phyloP scores from a whole-genome alignment of 164 flowering plant species.

The Vitis vinifera region ASM3070453v1 NC_081822.1:23210501-23211000 shows the following conservation, averaged over 20 bases:
- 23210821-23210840: slow-evolving; percentile 83
- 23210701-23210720: not conserved
- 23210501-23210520: slow-evolving; percentile 86
- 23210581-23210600: not conserved
- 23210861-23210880: slow-evolving; percentile 83
- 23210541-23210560: slow-evolving; percentile 88
- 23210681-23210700: too few species aligned
- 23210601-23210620: not conserved
- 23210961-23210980: not conserved
- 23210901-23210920: not conserved
- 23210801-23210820: slow-evolving; percentile 88
- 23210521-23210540: slow-evolving; percentile 99
- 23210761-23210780: slow-evolving; percentile 95
- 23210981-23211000: too few species aligned
- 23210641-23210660: too few species aligned
- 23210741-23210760: slow-evolving; percentile 52
- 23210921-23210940: slow-evolving; percentile 1
- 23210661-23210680: too few species aligned
- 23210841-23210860: slow-evolving; percentile 78
- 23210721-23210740: not conserved
- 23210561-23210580: slow-evolving; percentile 15
- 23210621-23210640: not conserved
- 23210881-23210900: slow-evolving; percentile 49
- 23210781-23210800: slow-evolving; percentile 76
- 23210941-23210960: not conserved